Evolutionary conservation across 176 grass and related monocot genomes (phyloP), one percentile per base, ranked within the genome.

Genomic region (Miscanthus lutarioriparius): DNA sequence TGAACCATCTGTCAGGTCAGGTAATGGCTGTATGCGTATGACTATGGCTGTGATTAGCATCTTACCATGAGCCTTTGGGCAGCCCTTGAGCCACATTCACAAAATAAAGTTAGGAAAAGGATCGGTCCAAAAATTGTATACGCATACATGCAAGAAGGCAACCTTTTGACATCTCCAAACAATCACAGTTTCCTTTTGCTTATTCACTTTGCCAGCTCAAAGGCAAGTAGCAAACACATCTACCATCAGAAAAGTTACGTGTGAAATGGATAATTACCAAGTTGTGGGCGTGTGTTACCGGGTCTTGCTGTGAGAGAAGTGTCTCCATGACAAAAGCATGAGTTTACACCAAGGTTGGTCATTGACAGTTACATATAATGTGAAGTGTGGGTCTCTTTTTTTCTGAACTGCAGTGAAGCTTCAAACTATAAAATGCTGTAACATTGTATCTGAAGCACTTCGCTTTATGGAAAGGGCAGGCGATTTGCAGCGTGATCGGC

Each of bases 221-320:
- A 75, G 6, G 25, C 28, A 81, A n/a, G 67, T 39, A 26, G 68
- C 10, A 71, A 41, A 20, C 12, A 25, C 40, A 76, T 75, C 49
- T 37, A 59, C 10, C 16, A 64, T 74, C 51, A 68, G 33, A 70
- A 71, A 41, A 73, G 2, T 28, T 8, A 73, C 2, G 4, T 32
- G 15, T 33, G 44, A 68, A 68, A 44, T 68, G 44, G 28, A 80
- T 30, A 66, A 73, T 47, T 20, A 9, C 27, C 22, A 14, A 26
- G 15, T 43, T 12, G 10, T 40, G 40, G 26, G 13, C 47, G 65
- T 79, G 66, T 74, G 69, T 71, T 53, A 12, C 54, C 53, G 1
- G 89, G 67, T 65, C 40, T 85, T 87, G 67, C 72, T 90, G 82
- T 83, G 71, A 26, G 66, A 81, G 43, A 65, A 43, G 26, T 11